Evolutionary conservation across 2,329 filamentous ascomycete species (phyloP).

Genomic region (Pestalotiopsis sp.): DNA sequence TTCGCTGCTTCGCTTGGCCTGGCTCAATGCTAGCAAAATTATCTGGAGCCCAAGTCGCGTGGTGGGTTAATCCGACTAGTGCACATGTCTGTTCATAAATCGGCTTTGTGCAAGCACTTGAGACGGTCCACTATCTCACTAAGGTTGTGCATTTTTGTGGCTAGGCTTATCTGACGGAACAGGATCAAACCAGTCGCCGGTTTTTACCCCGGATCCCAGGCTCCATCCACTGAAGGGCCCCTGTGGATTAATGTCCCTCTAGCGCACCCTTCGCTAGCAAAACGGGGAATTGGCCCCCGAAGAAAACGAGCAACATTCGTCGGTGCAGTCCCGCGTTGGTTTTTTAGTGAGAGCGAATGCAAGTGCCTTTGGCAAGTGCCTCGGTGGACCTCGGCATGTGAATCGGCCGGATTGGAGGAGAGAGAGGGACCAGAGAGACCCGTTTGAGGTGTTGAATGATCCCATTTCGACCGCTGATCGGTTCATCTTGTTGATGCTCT

Average conservation of each 20-base stretch:
- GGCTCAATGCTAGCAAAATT: constrained; percentile 9
- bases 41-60: constrained; percentile 12
- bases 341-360: neutral
- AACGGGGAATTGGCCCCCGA: neutral
- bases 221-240: neutral
- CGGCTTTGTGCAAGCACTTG: too few species aligned
- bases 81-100: too few species aligned
- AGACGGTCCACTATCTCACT: neutral
- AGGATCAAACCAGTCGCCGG: constrained; percentile 2
- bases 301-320: neutral
- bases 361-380: constrained; percentile 8
- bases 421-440: neutral
- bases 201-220: neutral
- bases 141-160: neutral
- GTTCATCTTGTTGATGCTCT: neutral
- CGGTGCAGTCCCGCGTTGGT: neutral
- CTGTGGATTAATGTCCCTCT: neutral
- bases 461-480: neutral
- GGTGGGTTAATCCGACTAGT: constrained; percentile 11
- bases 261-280: neutral
- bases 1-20: neutral
- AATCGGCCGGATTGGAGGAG: neutral
- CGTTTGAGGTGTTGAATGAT: neutral
- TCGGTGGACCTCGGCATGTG: constrained; percentile 19
- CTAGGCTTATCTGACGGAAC: neutral